phyloP scores from a whole-genome alignment of 169 alveolate genomes.

The Cryptosporidium sp. region DNA sequence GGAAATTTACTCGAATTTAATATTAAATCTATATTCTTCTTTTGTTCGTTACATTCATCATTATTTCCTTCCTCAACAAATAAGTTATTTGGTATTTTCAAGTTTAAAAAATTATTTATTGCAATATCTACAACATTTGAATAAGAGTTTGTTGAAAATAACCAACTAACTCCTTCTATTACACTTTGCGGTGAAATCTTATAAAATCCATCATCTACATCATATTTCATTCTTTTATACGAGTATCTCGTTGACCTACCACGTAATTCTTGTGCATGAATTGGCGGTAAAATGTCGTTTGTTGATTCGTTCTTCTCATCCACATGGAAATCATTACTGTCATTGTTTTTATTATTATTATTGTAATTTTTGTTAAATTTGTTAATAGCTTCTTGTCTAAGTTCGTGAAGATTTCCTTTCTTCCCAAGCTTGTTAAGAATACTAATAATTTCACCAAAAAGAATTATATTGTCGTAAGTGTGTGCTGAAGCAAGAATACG shows the following conservation, averaged over 20 bases:
- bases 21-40: constrained; percentile 3
- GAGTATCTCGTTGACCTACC: constrained; percentile 59
- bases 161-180: constrained; percentile 68
- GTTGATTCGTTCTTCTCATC: background rate
- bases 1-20: constrained; percentile 37
- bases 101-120: constrained; percentile 38
- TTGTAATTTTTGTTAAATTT: background rate
- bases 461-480: constrained; percentile 17
- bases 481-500: constrained; percentile 38
- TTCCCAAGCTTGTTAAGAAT: constrained; percentile 33
- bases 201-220: constrained; percentile 59
- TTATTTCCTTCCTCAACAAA: background rate
- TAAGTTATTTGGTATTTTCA: constrained; percentile 47
- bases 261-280: constrained; percentile 20
- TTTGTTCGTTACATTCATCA: background rate
- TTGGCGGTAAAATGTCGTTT: constrained; percentile 36
- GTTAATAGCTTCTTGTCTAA: constrained; percentile 58
- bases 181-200: constrained; percentile 67
- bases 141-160: constrained; percentile 44
- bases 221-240: constrained; percentile 46
- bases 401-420: constrained; percentile 12
- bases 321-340: background rate
- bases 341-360: background rate
- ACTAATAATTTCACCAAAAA: constrained; percentile 31
- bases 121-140: constrained; percentile 61